Evolutionary conservation across 1,284 basidiomycete species (phyloP), one percentile per base, ranked within the genome.

Genomic region (Leccinum insolens): DNA sequence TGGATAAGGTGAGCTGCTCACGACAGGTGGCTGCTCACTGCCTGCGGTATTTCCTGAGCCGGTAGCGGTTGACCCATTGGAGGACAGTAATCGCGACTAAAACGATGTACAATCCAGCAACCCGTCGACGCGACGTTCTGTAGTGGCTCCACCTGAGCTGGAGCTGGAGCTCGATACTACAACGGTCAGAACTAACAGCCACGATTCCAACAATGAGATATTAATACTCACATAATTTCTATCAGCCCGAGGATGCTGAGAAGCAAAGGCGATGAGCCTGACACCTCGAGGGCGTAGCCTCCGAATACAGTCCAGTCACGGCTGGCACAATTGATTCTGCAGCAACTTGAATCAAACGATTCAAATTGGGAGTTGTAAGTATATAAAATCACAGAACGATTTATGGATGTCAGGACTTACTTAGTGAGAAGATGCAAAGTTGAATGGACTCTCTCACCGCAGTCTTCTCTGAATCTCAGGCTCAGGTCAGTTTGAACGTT

Each of bases 201-300:
- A 34, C 34, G 34, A 34, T 34, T 4, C 34, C 34, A 34, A 1
- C 9, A 4, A 34, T 34, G 34, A 34, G 34, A 34, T 34, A 4
- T 34, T 12, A 2, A 2, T 14, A 14, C 28, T 14, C 80, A 90
- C 89, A 85, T 83, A 69, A 86, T 85, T 63, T 85, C 83, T 61
- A 90, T 73, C 71, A 91, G 85, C 7, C 37, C 88, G 31, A 90
- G 73, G 1, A 86, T 84, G 3, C 87, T 82, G 55, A 88, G 73
- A 63, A 90, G 74, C 17, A 91, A 77, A 0, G 85, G 80, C 1
- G 83, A 84, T 5, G 89, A 71, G 14, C 85, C 89, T 44, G 84
- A 82, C 20, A 82, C 79, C 71, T 89, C 86, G 20, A 90, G 77
- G 52, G 86, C 83, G 70, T 83, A 84, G 58, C 85, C 84, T 31